These are phyloP conservation scores for Salix viminalis DNA, from an alignment of 345 rosid genomes.

Conservation along the genomic window DNA sequence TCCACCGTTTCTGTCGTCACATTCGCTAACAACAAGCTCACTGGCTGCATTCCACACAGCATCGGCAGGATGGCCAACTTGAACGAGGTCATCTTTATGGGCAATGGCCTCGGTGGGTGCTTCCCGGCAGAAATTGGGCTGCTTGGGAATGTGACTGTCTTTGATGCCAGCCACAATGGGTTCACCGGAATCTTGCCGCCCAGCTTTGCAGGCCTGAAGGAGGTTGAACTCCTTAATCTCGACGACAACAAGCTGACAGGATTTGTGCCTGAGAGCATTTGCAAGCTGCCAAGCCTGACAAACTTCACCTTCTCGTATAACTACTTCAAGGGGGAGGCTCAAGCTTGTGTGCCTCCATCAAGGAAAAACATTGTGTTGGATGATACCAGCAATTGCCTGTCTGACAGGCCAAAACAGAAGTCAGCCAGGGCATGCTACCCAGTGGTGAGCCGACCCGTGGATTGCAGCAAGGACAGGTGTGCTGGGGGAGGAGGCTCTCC, in stretches of 20 bases:
- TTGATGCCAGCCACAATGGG: conserved; percentile 52
- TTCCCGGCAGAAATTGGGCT: conserved; percentile 60
- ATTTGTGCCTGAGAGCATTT: conserved; percentile 39
- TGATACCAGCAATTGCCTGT: conserved; percentile 52
- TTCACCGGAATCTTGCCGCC: conserved; percentile 48
- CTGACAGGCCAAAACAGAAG: conserved; percentile 44
- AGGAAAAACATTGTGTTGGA: conserved; percentile 33
- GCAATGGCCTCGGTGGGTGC: conserved; percentile 64
- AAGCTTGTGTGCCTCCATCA: conserved; percentile 34
- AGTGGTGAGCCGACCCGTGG: conserved; percentile 48
- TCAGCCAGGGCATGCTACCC: conserved; percentile 35
- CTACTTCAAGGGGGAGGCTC: conserved; percentile 51
- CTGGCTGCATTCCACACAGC: conserved; percentile 63
- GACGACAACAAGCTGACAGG: conserved; percentile 60
- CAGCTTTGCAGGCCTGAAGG: conserved; percentile 33
- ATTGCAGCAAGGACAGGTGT: conserved; percentile 64
- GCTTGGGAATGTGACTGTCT: conserved; percentile 44
- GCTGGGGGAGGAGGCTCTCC: conserved; percentile 15
- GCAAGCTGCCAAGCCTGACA: conserved; percentile 48
- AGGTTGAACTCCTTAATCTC: conserved; percentile 38
- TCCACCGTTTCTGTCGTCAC: conserved; percentile 53
- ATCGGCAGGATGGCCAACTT: conserved; percentile 62
- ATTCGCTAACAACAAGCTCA: conserved; percentile 64
- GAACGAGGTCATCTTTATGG: conserved; percentile 51
- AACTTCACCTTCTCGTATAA: conserved; percentile 56